Evolutionary conservation across 164 flowering plant species (phyloP).

Genomic region (Aristolochia californica): DNA sequence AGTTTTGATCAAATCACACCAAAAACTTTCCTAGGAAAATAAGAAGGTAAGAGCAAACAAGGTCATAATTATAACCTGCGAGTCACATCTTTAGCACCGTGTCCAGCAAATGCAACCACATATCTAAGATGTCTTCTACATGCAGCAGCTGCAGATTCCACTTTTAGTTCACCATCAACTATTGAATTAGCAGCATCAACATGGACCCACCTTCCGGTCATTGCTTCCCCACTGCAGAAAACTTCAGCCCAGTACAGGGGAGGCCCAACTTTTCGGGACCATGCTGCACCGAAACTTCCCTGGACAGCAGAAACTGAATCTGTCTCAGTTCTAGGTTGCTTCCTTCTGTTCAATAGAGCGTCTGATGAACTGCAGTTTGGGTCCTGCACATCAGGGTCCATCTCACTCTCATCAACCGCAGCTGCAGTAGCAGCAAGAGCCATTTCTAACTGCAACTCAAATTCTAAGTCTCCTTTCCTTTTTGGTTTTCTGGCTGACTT

Average conservation of each 20-base stretch:
- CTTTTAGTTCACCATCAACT: conserved; percentile 71
- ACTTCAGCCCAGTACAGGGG: conserved; percentile 95
- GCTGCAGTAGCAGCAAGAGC: conserved; percentile 74
- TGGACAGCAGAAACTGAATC: conserved; percentile 21
- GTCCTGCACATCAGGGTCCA: conserved; percentile 10
- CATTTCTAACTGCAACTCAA: conserved; percentile 82
- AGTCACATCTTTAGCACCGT: conserved; percentile 94
- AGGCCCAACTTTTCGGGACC: conserved; percentile 71
- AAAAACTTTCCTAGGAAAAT: too few species aligned
- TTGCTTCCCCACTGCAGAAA: conserved; percentile 69
- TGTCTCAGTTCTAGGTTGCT: conserved; percentile 33
- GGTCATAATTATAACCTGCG: conserved; percentile 50
- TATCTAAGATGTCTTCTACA: conserved; percentile 83
- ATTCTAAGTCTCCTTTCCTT: conserved; percentile 89
- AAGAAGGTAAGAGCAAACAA: too few species aligned
- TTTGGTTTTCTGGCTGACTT: conserved; percentile 26
- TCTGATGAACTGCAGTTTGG: conserved; percentile 17
- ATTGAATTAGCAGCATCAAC: conserved; percentile 77
- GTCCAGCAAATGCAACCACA: conserved; percentile 92
- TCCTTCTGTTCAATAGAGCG: conserved; percentile 26
- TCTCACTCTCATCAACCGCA: conserved; percentile 12
- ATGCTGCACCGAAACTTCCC: conserved; percentile 66
- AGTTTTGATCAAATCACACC: too few species aligned
- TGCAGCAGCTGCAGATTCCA: conserved; percentile 78
- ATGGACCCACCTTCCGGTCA: conserved; percentile 95